Evolutionary conservation across 192 early-diverging fungal species (phyloP).

Genomic region (Dispira parvispora): DNA sequence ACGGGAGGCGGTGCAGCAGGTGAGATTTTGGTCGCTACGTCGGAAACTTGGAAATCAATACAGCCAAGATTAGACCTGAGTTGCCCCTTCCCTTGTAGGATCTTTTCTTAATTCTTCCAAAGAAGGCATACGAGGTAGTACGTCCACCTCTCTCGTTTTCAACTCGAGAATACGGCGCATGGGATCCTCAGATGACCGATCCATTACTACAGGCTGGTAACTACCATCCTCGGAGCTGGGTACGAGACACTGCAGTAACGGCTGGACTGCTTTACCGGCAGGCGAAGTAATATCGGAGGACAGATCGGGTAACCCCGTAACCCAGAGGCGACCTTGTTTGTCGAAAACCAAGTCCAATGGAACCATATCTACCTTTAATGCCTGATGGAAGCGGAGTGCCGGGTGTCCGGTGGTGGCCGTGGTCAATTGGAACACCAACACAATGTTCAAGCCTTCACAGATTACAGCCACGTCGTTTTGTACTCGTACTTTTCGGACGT

Average conservation of each 20-base stretch:
- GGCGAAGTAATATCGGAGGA: no score
- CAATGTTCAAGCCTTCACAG: not conserved
- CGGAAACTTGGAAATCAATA: no score
- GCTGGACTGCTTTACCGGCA: no score
- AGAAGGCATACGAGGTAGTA: not conserved
- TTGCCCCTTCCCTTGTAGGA: not conserved
- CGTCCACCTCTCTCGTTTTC: no score
- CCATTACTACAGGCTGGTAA: no score
- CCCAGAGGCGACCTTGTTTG: not conserved
- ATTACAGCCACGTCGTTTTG: constrained; percentile 2
- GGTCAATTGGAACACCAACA: not conserved
- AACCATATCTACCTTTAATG: not conserved
- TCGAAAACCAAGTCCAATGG: constrained; percentile 6
- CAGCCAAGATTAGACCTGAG: no score
- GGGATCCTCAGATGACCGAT: no score
- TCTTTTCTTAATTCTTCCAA: constrained; percentile 10
- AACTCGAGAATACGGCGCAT: no score
- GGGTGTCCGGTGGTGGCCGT: not conserved
- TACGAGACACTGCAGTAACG: constrained; percentile 1
- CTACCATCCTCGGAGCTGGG: not conserved
- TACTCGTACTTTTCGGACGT: not conserved
- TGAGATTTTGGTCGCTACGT: no score
- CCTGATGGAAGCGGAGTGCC: not conserved
- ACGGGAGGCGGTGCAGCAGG: no score
- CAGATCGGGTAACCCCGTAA: not conserved